These are phyloP conservation scores for Rhizoclosmatium sp. DNA, from an alignment of 192 early-diverging fungal species.

Conservation along the genomic window DNA sequence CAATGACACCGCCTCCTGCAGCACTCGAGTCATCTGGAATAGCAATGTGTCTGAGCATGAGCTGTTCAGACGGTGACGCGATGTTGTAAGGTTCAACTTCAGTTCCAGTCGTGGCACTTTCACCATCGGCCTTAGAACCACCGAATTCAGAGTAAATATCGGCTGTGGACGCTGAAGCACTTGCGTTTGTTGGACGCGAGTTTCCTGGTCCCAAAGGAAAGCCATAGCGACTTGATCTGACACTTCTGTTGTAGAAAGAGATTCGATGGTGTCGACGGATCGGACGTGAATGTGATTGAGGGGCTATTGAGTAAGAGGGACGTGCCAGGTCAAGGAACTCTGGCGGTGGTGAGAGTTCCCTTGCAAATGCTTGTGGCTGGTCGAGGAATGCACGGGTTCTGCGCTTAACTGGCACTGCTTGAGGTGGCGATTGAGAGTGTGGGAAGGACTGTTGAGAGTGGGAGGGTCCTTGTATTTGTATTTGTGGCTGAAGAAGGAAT, in stretches of 20 bases:
- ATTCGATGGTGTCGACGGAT: constrained; percentile 1
- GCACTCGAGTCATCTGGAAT: too few species aligned
- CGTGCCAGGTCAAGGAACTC: neutral
- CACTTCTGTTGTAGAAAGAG: constrained; percentile 19
- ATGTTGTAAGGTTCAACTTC: neutral
- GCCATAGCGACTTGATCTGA: constrained; percentile 2
- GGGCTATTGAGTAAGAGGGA: neutral
- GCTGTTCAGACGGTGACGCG: too few species aligned
- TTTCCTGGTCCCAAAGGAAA: neutral
- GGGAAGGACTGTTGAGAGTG: too few species aligned
- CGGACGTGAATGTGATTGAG: neutral
- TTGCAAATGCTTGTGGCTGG: neutral
- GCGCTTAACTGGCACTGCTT: too few species aligned
- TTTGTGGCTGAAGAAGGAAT: too few species aligned
- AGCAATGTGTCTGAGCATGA: too few species aligned
- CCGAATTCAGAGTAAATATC: constrained; percentile 1
- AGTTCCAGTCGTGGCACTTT: constrained; percentile 11
- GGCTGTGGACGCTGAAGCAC: neutral
- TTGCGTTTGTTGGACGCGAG: neutral
- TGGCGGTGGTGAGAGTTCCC: neutral
- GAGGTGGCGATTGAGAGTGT: too few species aligned
- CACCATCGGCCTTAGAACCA: neutral
- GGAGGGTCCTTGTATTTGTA: too few species aligned
- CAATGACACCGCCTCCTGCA: neutral
- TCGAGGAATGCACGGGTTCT: neutral